phyloP scores from a whole-genome alignment of 2,329 filamentous ascomycete genomes.

The Tolypocladium capitatum region DNA sequence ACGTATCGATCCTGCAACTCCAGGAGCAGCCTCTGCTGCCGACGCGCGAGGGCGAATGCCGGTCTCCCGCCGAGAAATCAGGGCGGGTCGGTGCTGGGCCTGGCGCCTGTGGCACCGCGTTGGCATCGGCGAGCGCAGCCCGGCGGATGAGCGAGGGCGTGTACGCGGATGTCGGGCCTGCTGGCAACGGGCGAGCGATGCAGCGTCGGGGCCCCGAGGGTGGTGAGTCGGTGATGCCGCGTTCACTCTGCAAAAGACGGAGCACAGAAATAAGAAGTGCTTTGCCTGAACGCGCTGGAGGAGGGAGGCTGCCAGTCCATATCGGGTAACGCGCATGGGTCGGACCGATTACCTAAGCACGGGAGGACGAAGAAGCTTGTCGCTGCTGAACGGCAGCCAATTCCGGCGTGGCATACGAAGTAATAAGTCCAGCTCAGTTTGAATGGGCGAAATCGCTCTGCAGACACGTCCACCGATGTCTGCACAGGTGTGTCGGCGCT shows the following conservation, averaged over 20 bases:
- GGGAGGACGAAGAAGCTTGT: neutral
- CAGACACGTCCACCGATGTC: too few relatives aligned
- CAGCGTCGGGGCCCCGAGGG: neutral
- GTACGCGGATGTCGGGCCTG: neutral
- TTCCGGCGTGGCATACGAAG: too few relatives aligned
- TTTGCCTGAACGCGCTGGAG: neutral
- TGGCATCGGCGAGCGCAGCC: slow-evolving; percentile 16
- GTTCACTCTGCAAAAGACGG: neutral
- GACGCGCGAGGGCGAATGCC: neutral
- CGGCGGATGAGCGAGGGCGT: slow-evolving; percentile 8
- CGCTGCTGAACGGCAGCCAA: too few relatives aligned
- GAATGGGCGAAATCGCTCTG: neutral
- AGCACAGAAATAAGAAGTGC: neutral
- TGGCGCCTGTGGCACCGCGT: slow-evolving; percentile 19
- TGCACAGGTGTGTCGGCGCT: too few relatives aligned
- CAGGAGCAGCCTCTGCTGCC: neutral
- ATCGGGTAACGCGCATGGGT: neutral
- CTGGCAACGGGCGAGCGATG: neutral
- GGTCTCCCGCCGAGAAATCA: slow-evolving; percentile 7
- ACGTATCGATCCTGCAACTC: neutral
- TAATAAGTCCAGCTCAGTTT: too few relatives aligned
- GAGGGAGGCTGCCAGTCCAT: neutral
- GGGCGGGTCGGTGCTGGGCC: slow-evolving; percentile 18
- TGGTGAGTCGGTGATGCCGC: neutral
- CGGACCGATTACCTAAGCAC: neutral